Base-by-base conservation (phyloP, 2,329 filamentous ascomycete genomes). In the Trichoderma simmonsii region DNA sequence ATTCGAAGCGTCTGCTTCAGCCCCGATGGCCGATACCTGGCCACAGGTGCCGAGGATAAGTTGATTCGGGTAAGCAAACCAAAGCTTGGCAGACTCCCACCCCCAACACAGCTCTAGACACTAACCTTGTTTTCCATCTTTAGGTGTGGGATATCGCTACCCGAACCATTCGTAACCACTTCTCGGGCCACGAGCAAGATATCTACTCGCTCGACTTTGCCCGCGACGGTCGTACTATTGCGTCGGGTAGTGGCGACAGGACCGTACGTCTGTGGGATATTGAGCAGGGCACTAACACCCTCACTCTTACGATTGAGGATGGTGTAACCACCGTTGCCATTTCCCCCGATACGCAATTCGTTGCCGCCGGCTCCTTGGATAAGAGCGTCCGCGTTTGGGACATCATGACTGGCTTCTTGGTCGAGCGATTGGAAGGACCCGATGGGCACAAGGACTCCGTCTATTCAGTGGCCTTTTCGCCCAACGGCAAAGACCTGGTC, bases 341-440 rank as follows among this genome's bases (percentile, higher is more conserved):
- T 80, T 98, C 95, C 36, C 95, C 95, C 7, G 95, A 98, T 81
- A 95, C 94, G 71, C 93, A 95, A 77, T 97, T 92, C 78, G 95
- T 99, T 36, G 96, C 96, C 7, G 96, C 96, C 56, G 96, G 96
- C 62, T 97, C 94, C 57, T 88, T 99, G 57, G 95, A 98, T 81
- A 98, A 98, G 91, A 98, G 95, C 79, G 96, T 99, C 26, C 92
- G 95, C 60, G 95, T 99, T 34, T 99, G 95, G 95, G 95, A 98
- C 80, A 94, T 95, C 51, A 89, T 90, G 75, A 92, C 89, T 72
- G 95, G 95, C 69, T 94, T 92, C 79, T 88, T 98, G 15, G 90
- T 97, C 67, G 95, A 98, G 83, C 92, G 95, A 48, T 90, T 98
- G 14, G 95, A 99, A 81, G 95, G 94, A 21, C 91, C 94, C 6